These are phyloP conservation scores for Pythium oligandrum DNA, from an alignment of 352 stramenopile species.

Conservation along the genomic window DNA sequence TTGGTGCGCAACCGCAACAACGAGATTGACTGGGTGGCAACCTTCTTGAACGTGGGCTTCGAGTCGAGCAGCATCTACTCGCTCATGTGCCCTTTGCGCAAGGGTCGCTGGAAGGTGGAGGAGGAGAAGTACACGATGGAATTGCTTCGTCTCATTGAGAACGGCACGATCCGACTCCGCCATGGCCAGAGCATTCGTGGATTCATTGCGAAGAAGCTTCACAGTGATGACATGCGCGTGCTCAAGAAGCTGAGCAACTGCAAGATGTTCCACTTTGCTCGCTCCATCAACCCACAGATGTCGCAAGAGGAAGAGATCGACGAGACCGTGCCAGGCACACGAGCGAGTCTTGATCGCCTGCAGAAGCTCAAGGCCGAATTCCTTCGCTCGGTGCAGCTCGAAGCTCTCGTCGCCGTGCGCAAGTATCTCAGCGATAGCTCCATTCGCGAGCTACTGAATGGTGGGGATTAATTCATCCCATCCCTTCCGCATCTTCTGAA, in stretches of 20 bases:
- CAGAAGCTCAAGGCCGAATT: conserved; percentile 65
- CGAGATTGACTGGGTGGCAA: conserved; percentile 76
- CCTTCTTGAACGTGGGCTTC: conserved; percentile 70
- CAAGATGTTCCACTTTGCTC: conserved; percentile 72
- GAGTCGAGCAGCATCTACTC: conserved; percentile 69
- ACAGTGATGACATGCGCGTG: conserved; percentile 81
- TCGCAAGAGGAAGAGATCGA: conserved; percentile 52
- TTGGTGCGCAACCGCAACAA: conserved; percentile 70
- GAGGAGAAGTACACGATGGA: conserved; percentile 74
- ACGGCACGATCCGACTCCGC: conserved; percentile 47
- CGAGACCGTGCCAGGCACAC: conserved; percentile 25
- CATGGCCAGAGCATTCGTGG: conserved; percentile 65
- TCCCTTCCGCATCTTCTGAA: too few relatives aligned
- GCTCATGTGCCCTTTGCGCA: conserved; percentile 68
- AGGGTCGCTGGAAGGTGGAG: conserved; percentile 68
- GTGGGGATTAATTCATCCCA: conserved; percentile 15
- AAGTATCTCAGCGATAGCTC: conserved; percentile 70
- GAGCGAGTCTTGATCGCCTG: conserved; percentile 27
- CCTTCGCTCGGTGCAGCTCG: conserved; percentile 67
- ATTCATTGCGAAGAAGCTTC: conserved; percentile 70
- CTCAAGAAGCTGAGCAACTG: conserved; percentile 84
- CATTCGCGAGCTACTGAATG: conserved; percentile 59
- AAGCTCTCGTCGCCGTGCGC: conserved; percentile 66
- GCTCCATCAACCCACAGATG: conserved; percentile 53
- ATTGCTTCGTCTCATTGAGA: conserved; percentile 59